phyloP scores from a whole-genome alignment of 805 yeast genomes.

The Saccharomycodes ludwigii region DNA sequence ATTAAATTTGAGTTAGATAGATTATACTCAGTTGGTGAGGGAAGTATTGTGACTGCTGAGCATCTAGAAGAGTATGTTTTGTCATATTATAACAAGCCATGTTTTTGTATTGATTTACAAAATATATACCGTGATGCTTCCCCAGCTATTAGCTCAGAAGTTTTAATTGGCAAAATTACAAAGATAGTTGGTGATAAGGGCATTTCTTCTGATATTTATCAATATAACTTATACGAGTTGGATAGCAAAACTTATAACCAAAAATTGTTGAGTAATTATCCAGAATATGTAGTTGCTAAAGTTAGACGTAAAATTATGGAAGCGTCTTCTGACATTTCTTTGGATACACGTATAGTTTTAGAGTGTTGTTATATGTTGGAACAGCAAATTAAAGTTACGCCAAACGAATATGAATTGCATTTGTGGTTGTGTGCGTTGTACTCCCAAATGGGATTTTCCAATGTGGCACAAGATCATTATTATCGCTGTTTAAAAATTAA shows the following conservation, averaged over 20 bases:
- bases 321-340: too few relatives aligned
- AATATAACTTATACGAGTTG: too few relatives aligned
- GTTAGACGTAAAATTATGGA: background rate
- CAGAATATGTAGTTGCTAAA: slow-evolving; percentile 1
- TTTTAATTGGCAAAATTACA: too few relatives aligned
- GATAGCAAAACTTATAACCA: too few relatives aligned
- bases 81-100: slow-evolving; percentile 1
- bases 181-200: too few relatives aligned
- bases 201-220: too few relatives aligned
- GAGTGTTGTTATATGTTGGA: background rate
- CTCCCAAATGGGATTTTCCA: slow-evolving; percentile 40
- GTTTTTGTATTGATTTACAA: slow-evolving; percentile 3
- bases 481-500: slow-evolving; percentile 43
- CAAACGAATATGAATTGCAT: slow-evolving; percentile 59
- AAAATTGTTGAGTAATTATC: slow-evolving; percentile 1
- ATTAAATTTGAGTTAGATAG: slow-evolving; percentile 1
- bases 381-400: slow-evolving; percentile 8
- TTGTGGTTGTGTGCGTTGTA: slow-evolving; percentile 63
- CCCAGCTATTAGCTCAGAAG: too few relatives aligned
- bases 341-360: too few relatives aligned
- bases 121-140: too few relatives aligned
- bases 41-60: background rate
- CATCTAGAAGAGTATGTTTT: slow-evolving; percentile 1
- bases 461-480: slow-evolving; percentile 39
- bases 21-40: slow-evolving; percentile 1